Evolutionary conservation across 2,329 filamentous ascomycete species (phyloP).

Genomic region (Geosmithia morbida): DNA sequence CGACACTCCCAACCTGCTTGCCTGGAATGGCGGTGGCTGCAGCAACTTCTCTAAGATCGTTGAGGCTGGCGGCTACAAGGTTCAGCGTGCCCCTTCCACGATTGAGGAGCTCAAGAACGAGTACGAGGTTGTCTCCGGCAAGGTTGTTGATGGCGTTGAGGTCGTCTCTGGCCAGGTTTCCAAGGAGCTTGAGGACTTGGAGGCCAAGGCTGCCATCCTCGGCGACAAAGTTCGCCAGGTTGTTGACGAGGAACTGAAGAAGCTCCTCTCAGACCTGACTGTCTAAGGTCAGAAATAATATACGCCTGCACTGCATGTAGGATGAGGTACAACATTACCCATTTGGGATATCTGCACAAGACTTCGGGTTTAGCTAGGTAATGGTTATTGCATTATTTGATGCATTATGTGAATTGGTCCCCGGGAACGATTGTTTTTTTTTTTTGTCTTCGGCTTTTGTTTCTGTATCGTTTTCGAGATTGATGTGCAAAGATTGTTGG

Average conservation of each 20-base stretch:
- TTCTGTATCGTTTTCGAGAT: background rate
- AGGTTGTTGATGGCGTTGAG: slow-evolving; percentile 28
- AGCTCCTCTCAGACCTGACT: slow-evolving; percentile 40
- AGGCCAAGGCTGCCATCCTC: slow-evolving; percentile 44
- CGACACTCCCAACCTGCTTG: slow-evolving; percentile 86
- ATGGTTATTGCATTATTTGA: background rate
- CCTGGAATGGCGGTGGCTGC: slow-evolving; percentile 96
- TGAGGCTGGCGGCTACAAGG: slow-evolving; percentile 56
- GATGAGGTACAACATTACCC: background rate
- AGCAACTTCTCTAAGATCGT: slow-evolving; percentile 83
- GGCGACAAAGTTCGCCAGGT: slow-evolving; percentile 48
- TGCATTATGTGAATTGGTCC: background rate
- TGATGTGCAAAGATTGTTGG: background rate
- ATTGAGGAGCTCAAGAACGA: slow-evolving; percentile 48
- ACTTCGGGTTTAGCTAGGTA: background rate
- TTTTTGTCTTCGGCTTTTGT: background rate
- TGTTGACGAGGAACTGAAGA: slow-evolving; percentile 45
- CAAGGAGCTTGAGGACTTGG: slow-evolving; percentile 31
- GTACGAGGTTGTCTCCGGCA: slow-evolving; percentile 42
- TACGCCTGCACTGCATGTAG: background rate
- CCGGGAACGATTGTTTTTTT: background rate
- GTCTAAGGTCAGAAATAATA: slow-evolving; percentile 11
- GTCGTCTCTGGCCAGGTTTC: background rate
- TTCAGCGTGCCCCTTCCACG: slow-evolving; percentile 28
- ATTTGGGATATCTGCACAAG: background rate